These are phyloP conservation scores for Wickerhamiella infanticola DNA, from an alignment of 1,139 yeast genomes.

Conservation along the genomic window DNA sequence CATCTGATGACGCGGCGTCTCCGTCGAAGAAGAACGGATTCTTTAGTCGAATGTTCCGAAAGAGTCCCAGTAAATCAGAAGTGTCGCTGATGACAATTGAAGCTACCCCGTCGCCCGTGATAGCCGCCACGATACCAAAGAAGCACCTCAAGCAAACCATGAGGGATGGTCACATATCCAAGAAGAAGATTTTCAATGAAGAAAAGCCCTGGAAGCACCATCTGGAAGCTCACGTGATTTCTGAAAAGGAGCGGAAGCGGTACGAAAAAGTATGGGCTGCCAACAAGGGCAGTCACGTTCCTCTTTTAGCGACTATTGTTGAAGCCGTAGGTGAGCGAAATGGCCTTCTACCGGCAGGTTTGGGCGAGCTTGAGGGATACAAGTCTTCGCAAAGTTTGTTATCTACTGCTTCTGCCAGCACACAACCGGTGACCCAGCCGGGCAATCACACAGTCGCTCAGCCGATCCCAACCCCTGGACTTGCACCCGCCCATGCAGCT, in stretches of 20 bases:
- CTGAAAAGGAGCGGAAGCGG: conserved; percentile 64
- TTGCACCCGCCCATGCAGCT: background rate
- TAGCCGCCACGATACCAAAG: background rate
- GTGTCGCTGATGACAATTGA: background rate
- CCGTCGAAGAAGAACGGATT: background rate
- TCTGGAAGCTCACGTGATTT: conserved; percentile 35
- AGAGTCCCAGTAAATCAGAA: background rate
- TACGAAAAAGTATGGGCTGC: conserved; percentile 93
- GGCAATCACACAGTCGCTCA: background rate
- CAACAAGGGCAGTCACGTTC: conserved; percentile 51
- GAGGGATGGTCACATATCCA: conserved; percentile 36
- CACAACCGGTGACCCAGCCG: background rate
- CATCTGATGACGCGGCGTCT: background rate
- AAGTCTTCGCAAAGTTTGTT: background rate
- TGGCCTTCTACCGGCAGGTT: conserved; percentile 13
- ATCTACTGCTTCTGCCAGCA: background rate
- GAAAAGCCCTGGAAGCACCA: conserved; percentile 96
- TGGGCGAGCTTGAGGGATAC: background rate
- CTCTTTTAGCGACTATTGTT: conserved; percentile 17
- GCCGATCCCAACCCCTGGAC: background rate
- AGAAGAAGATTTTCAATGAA: conserved; percentile 50
- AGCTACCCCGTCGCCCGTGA: background rate
- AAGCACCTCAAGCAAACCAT: conserved; percentile 27
- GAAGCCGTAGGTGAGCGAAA: background rate
- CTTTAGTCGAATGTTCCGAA: background rate